A percentile compares a stretch with the other conserved stretches of the same genome.
phyloP scores from a whole-genome alignment of 345 rosid genomes.

The Angophora floribunda region DNA sequence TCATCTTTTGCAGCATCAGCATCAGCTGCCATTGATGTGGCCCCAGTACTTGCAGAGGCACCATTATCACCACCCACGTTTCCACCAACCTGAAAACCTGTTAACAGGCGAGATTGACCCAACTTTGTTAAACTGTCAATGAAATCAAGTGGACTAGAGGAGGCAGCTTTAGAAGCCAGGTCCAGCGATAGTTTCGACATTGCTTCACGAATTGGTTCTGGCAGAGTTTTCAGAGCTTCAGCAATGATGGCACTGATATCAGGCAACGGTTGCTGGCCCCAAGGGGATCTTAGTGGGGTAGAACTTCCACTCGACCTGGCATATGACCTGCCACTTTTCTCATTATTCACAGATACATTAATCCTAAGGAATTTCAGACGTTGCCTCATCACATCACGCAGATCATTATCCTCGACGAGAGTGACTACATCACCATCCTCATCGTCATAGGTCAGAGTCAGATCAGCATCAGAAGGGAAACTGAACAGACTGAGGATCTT shows the following conservation, averaged over 20 bases:
- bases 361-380: constrained; percentile 65
- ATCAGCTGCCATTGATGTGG: constrained; percentile 7
- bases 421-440: constrained; percentile 89
- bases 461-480: constrained; percentile 40
- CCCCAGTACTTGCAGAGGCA: constrained; percentile 4
- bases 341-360: constrained; percentile 30
- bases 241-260: constrained; percentile 25
- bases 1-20: constrained; percentile 3
- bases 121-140: constrained; percentile 29
- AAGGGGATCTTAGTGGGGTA: constrained; percentile 39
- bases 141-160: constrained; percentile 34
- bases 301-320: constrained; percentile 46
- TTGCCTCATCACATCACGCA: constrained; percentile 63
- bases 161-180: constrained; percentile 40
- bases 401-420: constrained; percentile 69
- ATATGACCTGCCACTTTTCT: constrained; percentile 9
- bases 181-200: constrained; percentile 46
- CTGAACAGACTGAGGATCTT: constrained; percentile 53
- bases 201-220: constrained; percentile 42
- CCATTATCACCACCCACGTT: background rate
- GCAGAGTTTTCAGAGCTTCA: constrained; percentile 53
- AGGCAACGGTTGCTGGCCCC: constrained; percentile 20
- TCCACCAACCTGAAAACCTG: constrained; percentile 1
- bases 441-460: constrained; percentile 64
- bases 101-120: constrained; percentile 15